A percentile compares a stretch with the other conserved stretches of the same genome.
Evolutionary conservation across 148 eudicot genomes (phyloP).

Genomic region (Dysphania ambrosioides): DNA sequence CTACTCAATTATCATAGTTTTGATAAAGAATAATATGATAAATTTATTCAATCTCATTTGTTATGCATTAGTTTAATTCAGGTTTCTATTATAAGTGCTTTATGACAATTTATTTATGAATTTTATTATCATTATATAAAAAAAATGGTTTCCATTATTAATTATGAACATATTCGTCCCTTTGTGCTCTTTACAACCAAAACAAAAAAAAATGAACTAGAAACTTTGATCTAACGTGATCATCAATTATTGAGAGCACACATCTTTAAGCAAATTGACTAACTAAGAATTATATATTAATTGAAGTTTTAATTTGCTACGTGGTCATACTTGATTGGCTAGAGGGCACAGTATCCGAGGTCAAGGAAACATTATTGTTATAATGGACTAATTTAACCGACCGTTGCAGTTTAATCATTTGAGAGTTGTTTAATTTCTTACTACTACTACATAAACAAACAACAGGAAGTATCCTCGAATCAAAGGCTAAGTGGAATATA

Average conservation of each 20-base stretch:
- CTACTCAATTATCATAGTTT: no score
- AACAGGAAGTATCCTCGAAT: slow-evolving; percentile 18
- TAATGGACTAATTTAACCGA: slow-evolving; percentile 11
- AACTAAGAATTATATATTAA: background rate
- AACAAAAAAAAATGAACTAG: background rate
- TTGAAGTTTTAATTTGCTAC: slow-evolving; percentile 11
- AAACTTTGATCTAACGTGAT: slow-evolving; percentile 34
- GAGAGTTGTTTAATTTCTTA: background rate
- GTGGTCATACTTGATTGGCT: slow-evolving; percentile 20
- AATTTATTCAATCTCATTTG: no score
- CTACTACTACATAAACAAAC: background rate
- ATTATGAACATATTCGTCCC: background rate
- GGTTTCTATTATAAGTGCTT: no score
- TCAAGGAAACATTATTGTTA: background rate
- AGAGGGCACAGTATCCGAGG: slow-evolving; percentile 12
- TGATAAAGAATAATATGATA: no score
- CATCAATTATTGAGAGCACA: slow-evolving; percentile 44
- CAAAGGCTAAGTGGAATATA: slow-evolving; percentile 9
- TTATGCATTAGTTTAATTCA: no score
- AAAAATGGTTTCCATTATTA: no score
- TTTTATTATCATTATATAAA: no score
- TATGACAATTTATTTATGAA: no score
- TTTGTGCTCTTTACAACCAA: background rate
- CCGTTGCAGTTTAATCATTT: slow-evolving; percentile 13
- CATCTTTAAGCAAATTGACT: slow-evolving; percentile 29